Base-by-base conservation (phyloP, 352 stramenopile species). In the Phytophthora rubi region DNA sequence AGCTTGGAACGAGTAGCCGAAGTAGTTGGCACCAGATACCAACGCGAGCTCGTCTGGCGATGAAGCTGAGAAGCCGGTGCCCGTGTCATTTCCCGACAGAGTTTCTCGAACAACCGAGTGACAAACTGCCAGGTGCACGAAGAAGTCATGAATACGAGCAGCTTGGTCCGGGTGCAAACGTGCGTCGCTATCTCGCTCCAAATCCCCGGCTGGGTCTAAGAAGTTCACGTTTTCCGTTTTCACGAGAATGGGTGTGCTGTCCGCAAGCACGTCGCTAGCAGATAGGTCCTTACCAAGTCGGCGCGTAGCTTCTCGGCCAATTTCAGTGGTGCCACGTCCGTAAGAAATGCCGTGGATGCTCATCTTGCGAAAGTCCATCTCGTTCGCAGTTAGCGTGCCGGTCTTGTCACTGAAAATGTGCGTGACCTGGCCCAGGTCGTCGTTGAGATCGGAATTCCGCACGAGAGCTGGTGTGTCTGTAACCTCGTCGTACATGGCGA, bases 341-440 rank as follows among this genome's bases (percentile, higher is more conserved):
- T 96, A 97, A 1, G 85, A 92, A 3, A 92, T 73, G 18, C 88
- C 90, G 53, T 94, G 81, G 48, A 97, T 81, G 49, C 83, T 91
- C 84, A 97, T 93, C 64, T 96, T 96, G 53, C 89, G 85, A 55
- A 95, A 96, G 54, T 95, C 86, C 89, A 97, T 96, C 62, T 93
- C 86, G 71, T 96, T 97, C 3, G 86, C 86, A 18, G 89, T 97
- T 13, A 96, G 65, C 8, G 89, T 96, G 26, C 88, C 87, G 0
- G 88, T 96, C 55, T 97, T 97, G 71, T 96, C 88, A 49, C 85
- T 93, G 69, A 97, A 97, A 55, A 96, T 93, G 75, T 94, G 87
- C 8, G 88, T 94, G n/a, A 97, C 82, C 53, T 97, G 89, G 6
- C 89, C 89, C 8, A 97, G 68, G 23, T 97, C 86, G 47, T 97